Percentiles rank a stretch among this genome's conserved stretches.
phyloP scores from a whole-genome alignment of 2,329 filamentous ascomycete species.

The Onygenales sp. region DNA sequence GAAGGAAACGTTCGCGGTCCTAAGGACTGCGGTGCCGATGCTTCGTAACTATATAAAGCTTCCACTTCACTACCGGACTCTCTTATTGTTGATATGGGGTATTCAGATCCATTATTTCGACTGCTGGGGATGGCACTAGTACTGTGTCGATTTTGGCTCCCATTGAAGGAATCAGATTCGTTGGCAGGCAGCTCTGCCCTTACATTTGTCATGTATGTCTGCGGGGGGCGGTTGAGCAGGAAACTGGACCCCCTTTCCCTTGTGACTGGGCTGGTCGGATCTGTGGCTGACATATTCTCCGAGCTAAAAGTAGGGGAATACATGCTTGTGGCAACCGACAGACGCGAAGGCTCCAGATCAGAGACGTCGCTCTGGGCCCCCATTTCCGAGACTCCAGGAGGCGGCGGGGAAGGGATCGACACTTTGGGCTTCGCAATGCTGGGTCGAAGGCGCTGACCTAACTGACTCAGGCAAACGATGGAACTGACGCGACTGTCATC shows the following conservation, averaged over 20 bases:
- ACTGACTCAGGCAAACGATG: constrained; percentile 24
- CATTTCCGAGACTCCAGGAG: background rate
- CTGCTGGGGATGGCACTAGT: background rate
- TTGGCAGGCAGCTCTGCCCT: background rate
- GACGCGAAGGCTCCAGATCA: background rate
- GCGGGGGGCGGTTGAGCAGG: background rate
- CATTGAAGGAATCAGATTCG: background rate
- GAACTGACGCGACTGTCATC: constrained; percentile 27
- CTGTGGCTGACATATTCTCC: background rate
- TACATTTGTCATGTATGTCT: background rate
- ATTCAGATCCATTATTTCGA: constrained; percentile 2
- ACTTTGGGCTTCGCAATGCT: background rate
- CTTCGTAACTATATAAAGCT: background rate
- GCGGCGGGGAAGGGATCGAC: background rate
- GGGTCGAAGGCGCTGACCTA: constrained; percentile 23
- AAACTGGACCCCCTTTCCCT: background rate
- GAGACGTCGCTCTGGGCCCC: background rate
- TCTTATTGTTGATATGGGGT: background rate
- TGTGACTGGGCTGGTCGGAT: background rate
- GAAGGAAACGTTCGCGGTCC: background rate
- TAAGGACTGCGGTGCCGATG: background rate
- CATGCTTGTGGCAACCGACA: background rate
- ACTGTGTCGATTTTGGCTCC: background rate
- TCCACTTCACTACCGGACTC: background rate
- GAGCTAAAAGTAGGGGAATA: background rate